Base-by-base conservation (phyloP, 805 yeast genomes). In the Scheffersomyces stipitis region DNA sequence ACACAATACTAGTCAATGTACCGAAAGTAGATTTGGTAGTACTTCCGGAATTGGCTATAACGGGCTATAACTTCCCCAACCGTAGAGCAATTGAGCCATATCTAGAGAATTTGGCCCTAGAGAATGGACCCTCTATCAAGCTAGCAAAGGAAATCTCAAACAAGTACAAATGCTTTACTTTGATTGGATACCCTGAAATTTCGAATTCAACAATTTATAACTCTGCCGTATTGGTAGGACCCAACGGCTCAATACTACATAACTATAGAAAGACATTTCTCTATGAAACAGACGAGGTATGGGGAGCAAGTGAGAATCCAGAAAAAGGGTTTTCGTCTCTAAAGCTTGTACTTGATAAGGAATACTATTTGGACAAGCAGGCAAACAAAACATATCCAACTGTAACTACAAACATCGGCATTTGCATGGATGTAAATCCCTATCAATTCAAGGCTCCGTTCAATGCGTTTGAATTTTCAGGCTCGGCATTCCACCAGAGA, bases 371-470 rank as follows among this genome's bases (percentile, higher is more conserved):
- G 28, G n/a, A n/a, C n/a, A 10, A 17, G 36, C 40, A 49, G 3
- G 30, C 52, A 15, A 49, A 52, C 17, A 71, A 57, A 24, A 17
- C 15, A 4, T 41, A 38, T 29, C 24, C 17, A 14, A 24, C 27
- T 16, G 41, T 60, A 8, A 44, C 45, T 2, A 64, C 83, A 1
- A 72, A 81, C 23, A 69, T 90, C 37, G 98, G 96, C 0, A 88
- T 90, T 4, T 90, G 98, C 56, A 90, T 90, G 97, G 98, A 90
- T 62, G 59, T 90, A 43, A 89, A 86, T 56, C 96, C 96, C 0
- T 84, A 86, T 57, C 72, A 85, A 54, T 90, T 90, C 57, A 68
- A 76, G 44, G 88, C 96, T 1, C 89, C 95, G 1, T 89, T 87
- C 60, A 67, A 73, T 26, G 71, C 67, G 17, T 87, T 75, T 54